These are phyloP conservation scores for Scytalidium sp. DNA, from an alignment of 2,329 filamentous ascomycete genomes.

Conservation along the genomic window DNA sequence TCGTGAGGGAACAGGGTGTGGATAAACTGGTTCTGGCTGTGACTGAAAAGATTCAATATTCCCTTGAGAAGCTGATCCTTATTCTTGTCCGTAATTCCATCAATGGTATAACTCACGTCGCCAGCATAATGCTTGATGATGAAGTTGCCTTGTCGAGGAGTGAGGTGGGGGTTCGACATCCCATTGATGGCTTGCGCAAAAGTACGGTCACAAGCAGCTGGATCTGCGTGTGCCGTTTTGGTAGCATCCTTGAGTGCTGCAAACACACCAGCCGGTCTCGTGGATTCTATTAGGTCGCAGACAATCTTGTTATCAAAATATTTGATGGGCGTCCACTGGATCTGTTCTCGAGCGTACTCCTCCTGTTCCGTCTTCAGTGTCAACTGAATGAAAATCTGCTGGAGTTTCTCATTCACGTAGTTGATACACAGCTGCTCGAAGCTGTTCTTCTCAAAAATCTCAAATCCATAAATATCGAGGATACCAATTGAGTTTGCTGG, in stretches of 20 bases:
- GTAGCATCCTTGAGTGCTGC: conserved; percentile 96
- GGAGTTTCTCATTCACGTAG: conserved; percentile 98
- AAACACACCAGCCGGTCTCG: conserved; percentile 86
- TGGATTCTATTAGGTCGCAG: conserved; percentile 92
- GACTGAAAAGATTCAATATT: conserved; percentile 79
- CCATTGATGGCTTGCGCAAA: conserved; percentile 93
- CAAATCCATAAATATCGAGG: conserved; percentile 97
- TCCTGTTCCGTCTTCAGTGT: conserved; percentile 97
- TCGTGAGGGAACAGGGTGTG: conserved; percentile 88
- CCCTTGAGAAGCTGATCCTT: conserved; percentile 97
- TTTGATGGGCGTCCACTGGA: conserved; percentile 98
- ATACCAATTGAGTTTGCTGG: conserved; percentile 89
- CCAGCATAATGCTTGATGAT: conserved; percentile 99
- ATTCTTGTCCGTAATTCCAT: conserved; percentile 99
- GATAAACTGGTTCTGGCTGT: conserved; percentile 81
- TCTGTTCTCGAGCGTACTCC: conserved; percentile 93
- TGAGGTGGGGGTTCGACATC: conserved; percentile 88
- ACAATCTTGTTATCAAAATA: conserved; percentile 99
- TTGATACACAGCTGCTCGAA: conserved; percentile 99
- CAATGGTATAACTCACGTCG: conserved; percentile 90
- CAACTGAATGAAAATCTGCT: conserved; percentile 98
- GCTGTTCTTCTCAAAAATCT: conserved; percentile 98
- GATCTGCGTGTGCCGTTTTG: conserved; percentile 96
- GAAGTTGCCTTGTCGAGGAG: conserved; percentile 89
- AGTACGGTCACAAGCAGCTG: conserved; percentile 87